Evolutionary conservation across 164 flowering plant species (phyloP), one percentile per base, ranked within the genome.

Genomic region (Piper betle): DNA sequence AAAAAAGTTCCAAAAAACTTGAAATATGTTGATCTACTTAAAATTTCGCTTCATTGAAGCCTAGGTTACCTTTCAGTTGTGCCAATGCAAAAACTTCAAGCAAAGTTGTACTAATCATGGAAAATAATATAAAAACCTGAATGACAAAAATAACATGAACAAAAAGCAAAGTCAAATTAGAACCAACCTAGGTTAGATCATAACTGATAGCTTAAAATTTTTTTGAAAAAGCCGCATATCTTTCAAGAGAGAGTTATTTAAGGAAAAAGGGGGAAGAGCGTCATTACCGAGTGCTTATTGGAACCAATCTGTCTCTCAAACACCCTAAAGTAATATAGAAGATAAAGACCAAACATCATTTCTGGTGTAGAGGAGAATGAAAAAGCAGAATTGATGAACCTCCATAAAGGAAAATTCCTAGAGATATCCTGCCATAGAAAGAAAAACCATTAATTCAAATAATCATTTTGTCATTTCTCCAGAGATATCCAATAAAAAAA

Each of bases 231-330:
- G 33, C 33, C 33, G 33, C 33, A 25, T 25, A 25, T 25, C 33
- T 25, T 25, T 25, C 33, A 25, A 25, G 33, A 25, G 33, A 25
- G 33, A 25, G 33, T 25, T 25, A 25, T 25, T 25, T 25, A 25
- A 25, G 37, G 20, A 10, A 18, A 25, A 16, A 18, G 4, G 6
- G 48, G 60, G 52, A 52, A 25, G 33, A 25, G 33, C 41, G 61
- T 50, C 73, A 92, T 83, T 70, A 91, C 98, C 33, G 87, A 79
- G 71, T 87, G 84, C 69, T 91, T 91, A 64, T 91, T 91, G 59
- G 98, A 91, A 57, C 98, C 96, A 61, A 91, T 88, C 66, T 91
- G 98, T 74, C 98, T 82, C 83, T 91, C 98, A 72, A 91, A 91
- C 40, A 91, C 86, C 71, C 98, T 80, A 81, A 91, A 91, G 82